A percentile compares a stretch with the other conserved stretches of the same genome.
Evolutionary conservation across 2,329 filamentous ascomycete genomes (phyloP).

Genomic region (Fusarium ambrosium): DNA sequence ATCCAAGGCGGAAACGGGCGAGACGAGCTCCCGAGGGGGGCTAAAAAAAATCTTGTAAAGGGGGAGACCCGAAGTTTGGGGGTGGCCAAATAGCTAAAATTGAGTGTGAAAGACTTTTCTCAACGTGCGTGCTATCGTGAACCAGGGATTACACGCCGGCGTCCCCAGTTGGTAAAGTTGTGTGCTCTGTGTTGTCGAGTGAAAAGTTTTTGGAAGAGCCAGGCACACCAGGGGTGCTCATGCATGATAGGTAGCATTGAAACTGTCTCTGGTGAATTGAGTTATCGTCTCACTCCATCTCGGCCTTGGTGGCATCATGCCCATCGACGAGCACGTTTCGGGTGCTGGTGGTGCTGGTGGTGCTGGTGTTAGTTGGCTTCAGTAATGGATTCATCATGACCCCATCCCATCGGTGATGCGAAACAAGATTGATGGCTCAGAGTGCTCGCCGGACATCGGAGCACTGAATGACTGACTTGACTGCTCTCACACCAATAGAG

Average conservation of each 20-base stretch:
- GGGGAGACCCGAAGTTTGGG: constrained; percentile 9
- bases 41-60: constrained; percentile 30
- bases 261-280: constrained; percentile 6
- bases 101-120: constrained; percentile 1
- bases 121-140: background rate
- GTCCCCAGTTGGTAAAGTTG: constrained; percentile 16
- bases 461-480: constrained; percentile 4
- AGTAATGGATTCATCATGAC: constrained; percentile 6
- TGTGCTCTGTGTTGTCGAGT: background rate
- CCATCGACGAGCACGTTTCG: constrained; percentile 28
- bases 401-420: constrained; percentile 29
- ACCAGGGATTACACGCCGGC: background rate
- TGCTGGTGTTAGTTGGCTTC: background rate
- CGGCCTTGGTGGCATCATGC: constrained; percentile 23
- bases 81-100: constrained; percentile 24
- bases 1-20: background rate
- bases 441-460: constrained; percentile 35
- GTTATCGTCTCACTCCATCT: constrained; percentile 5
- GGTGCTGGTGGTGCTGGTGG: background rate
- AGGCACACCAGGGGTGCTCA: constrained; percentile 9
- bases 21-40: constrained; percentile 15
- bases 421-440: constrained; percentile 6
- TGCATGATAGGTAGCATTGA: constrained; percentile 8
- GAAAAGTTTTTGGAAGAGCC: background rate
- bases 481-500: constrained; percentile 27